Evolutionary conservation across 208 protist genomes (phyloP), one percentile per base, ranked within the genome.

Genomic region (Trypanosomatidae sp.): DNA sequence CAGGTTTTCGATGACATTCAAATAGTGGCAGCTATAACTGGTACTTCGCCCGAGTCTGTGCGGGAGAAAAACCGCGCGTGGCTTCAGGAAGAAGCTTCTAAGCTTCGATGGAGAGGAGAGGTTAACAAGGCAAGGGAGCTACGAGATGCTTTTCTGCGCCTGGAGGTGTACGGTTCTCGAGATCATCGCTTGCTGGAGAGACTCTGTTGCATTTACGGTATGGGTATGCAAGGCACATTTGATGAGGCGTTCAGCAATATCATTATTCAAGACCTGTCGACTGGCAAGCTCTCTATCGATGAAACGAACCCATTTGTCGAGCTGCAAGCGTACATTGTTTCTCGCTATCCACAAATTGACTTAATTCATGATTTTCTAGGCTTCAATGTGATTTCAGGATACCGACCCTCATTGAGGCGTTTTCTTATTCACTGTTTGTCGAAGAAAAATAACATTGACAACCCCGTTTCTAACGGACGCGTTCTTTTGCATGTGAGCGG

Each of bases 321-420:
- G 44, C 76, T 96, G 28, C 68, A 89, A 22, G 70, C 77, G 13
- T 79, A 83, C 73, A 87, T 94, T 66, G 43, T 92, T n/a, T 82
- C 76, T 17, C 81, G 58, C 59, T 92, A 89, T 76, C 84, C 84
- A 4, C 75, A 93, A 47, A 88, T 96, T 62, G 85, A 92, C 65
- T 68, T 93, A 30, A 85, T 94, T 68, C 90, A 92, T 74, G 88
- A 91, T 66, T 96, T 96, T 83, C 78, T 94, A 44, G 92, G 92
- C 10, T 91, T 96, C 73, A 92, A 92, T 58, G 36, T 79, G n/a
- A 39, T 73, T 22, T 71, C 71, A 13, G 91, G 91, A 28, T 96
- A 96, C 74, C 81, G 92, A 36, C 62, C 39, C 3, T 90, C 92
- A 9, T 69, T 96, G 15, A 62, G 82, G 7, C 78, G 77, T 7